Base-by-base conservation (phyloP, 2,329 filamentous ascomycete species). In the Trichoderma sp. region DNA sequence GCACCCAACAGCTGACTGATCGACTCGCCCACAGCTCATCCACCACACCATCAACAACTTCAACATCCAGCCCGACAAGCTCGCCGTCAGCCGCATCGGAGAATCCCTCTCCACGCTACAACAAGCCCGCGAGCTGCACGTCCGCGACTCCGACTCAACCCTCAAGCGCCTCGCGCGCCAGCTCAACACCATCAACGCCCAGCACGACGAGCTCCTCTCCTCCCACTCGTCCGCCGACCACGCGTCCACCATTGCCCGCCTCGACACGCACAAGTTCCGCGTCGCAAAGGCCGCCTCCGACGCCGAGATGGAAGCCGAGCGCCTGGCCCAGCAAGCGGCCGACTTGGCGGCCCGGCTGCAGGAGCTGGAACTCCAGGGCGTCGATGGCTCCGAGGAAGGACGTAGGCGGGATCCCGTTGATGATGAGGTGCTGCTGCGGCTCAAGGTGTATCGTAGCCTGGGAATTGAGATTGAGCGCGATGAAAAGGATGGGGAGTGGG, bases 211-310 rank as follows among this genome's bases (percentile, higher is more conserved):
- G 81, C 91, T 93, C 1, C 85, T 93, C 1, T 83, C 90, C 1
- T 85, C 91, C 3, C 93, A 97, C 84, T 93, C 94, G 74, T 89
- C 93, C 0, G 87, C 91, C 6, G 90, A 89, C 72, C 95, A 98
- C 83, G 94, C 95, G 6, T 90, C 90, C 43, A 90, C 93, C 78
- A 97, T 98, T 74, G 87, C 96, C 23, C 88, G 92, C 53, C 90
- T 98, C 73, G 95, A 98, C 82, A 97, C 94, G 1, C 91, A 95
- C 76, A 98, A 98, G 79, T 98, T 98, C 83, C 91, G 94, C 76
- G 91, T 94, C 71, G 95, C 95, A n/a, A 98, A 98, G 82, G 90
- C 93, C 17, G 94, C 93, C 0, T 92, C 89, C 1, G 95, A 98
- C 80, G 85, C 96, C 7, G 95, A 98, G 84, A 94, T 95, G 78